phyloP scores from a whole-genome alignment of 306 rosid genomes.

The Elaeagnus macrophylla region DNA sequence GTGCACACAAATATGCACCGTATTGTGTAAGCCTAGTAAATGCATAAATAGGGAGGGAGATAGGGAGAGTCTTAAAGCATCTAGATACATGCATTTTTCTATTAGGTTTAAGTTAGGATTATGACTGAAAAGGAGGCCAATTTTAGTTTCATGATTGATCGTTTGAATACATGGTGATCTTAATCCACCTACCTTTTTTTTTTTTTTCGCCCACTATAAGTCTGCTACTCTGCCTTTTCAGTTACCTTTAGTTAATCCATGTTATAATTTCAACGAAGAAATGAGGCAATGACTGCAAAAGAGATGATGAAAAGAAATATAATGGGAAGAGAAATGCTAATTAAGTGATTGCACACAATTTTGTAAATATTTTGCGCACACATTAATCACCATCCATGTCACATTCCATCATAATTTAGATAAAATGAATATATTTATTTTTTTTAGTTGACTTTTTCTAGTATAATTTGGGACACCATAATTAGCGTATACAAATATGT shows the following conservation, averaged over 20 bases:
- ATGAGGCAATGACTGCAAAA: background rate
- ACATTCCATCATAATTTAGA: background rate
- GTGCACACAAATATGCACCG: no score
- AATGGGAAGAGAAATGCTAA: background rate
- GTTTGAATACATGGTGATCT: constrained; percentile 1
- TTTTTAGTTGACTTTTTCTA: no score
- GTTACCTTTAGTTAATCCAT: no score
- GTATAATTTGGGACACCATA: no score
- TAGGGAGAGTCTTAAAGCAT: no score
- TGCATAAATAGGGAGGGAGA: no score
- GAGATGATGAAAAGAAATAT: background rate
- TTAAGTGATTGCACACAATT: background rate
- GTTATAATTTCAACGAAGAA: background rate
- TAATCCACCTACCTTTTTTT: background rate
- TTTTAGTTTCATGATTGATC: constrained; percentile 4
- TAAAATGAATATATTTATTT: no score
- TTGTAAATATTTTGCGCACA: background rate
- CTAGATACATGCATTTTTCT: no score
- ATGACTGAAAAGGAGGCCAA: constrained; percentile 2
- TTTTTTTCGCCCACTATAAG: background rate
- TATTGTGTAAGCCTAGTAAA: no score
- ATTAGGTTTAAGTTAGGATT: no score
- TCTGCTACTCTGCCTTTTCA: no score
- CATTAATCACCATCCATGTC: constrained; percentile 14
- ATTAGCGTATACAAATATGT: no score